Percentiles rank a stretch among this genome's conserved stretches.
Evolutionary conservation across 2,329 filamentous ascomycete genomes (phyloP).

Genomic region (Hawksworthiomyces lignivorus): DNA sequence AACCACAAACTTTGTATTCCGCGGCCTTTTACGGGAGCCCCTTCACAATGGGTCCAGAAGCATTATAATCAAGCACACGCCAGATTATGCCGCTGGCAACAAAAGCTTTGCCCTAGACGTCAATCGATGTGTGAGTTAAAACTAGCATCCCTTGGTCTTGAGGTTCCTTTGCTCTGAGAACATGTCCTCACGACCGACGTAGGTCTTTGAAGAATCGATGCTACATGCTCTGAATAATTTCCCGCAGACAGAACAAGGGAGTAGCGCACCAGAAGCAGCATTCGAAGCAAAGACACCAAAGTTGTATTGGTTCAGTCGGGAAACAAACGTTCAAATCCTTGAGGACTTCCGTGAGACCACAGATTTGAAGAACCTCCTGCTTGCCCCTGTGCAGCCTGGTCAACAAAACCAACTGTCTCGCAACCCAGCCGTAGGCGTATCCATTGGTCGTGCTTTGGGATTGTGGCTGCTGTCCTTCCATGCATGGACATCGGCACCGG

Average conservation of each 20-base stretch:
- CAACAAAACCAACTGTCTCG: too few relatives aligned
- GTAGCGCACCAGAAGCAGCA: background rate
- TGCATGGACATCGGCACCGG: constrained; percentile 17
- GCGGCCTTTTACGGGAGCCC: constrained; percentile 24
- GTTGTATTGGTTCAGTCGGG: constrained; percentile 24
- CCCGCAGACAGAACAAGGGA: background rate
- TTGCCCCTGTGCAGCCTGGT: too few relatives aligned
- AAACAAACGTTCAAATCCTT: constrained; percentile 27
- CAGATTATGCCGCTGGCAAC: constrained; percentile 26
- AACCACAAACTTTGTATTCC: constrained; percentile 34
- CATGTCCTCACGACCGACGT: too few relatives aligned
- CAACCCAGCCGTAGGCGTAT: too few relatives aligned
- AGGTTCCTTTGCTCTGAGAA: too few relatives aligned
- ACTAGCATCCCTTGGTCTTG: too few relatives aligned
- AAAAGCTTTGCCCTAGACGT: constrained; percentile 27
- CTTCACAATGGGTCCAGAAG: constrained; percentile 16
- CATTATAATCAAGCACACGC: constrained; percentile 32
- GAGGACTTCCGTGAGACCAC: constrained; percentile 27
- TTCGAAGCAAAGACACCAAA: constrained; percentile 22
- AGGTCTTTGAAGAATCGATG: constrained; percentile 24
- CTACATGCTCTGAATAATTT: constrained; percentile 21
- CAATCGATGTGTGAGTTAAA: constrained; percentile 25
- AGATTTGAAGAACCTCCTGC: constrained; percentile 26
- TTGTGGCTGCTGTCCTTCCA: too few relatives aligned
- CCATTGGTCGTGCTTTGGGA: too few relatives aligned